Conservation (phyloP, 148 eudicot genomes). For the Silene conica region DNA sequence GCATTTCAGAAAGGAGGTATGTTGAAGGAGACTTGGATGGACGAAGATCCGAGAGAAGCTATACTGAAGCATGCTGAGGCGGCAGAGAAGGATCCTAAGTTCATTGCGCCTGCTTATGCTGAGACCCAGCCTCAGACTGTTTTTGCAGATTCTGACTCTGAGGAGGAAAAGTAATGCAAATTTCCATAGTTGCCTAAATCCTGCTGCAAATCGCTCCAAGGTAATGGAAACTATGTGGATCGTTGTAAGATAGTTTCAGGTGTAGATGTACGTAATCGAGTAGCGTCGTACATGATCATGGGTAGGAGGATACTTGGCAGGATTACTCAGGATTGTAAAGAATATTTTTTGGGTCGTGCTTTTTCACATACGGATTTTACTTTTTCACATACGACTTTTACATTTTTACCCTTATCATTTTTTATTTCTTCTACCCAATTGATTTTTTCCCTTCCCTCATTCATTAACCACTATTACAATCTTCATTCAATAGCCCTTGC, state of each 20-base stretch:
- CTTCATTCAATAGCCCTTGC: no score
- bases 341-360: no score
- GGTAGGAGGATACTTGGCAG: neutral
- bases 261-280: neutral
- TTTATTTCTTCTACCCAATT: no score
- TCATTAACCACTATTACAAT: no score
- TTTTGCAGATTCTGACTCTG: conserved; percentile 76
- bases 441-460: no score
- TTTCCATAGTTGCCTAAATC: neutral
- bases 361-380: no score
- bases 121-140: conserved; percentile 79
- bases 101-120: conserved; percentile 91
- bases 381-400: no score
- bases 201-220: neutral
- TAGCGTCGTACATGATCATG: neutral
- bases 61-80: conserved; percentile 86
- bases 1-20: conserved; percentile 86
- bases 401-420: no score
- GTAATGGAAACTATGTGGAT: neutral
- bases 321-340: neutral
- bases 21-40: conserved; percentile 99
- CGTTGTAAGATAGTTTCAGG: neutral
- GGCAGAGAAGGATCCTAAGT: conserved; percentile 90
- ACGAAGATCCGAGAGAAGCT: conserved; percentile 98
- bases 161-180: conserved; percentile 51